Conservation (phyloP, 2,329 filamentous ascomycete species). For the Arthrobotrys entomopaga region DNA sequence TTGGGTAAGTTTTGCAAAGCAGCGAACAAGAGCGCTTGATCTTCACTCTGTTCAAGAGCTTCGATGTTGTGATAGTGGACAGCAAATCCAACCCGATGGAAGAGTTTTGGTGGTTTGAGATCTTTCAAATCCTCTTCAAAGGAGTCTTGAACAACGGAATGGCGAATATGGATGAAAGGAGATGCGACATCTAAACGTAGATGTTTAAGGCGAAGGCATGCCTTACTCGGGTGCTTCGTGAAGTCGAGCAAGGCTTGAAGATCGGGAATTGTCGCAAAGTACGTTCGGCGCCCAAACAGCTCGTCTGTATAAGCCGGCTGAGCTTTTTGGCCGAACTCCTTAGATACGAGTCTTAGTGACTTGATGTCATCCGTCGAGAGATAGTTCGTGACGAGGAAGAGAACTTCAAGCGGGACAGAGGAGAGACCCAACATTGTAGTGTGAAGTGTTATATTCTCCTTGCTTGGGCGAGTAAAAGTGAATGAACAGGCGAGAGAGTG, state of each 20-base stretch:
- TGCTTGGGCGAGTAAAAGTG: too few species aligned
- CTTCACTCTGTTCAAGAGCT: slow-evolving; percentile 42
- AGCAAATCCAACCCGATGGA: slow-evolving; percentile 25
- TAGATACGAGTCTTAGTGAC: slow-evolving; percentile 18
- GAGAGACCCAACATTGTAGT: slow-evolving; percentile 22
- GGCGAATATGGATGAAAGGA: slow-evolving; percentile 42
- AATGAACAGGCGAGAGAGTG: too few species aligned
- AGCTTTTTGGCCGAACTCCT: slow-evolving; percentile 30
- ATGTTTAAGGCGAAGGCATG: slow-evolving; percentile 41
- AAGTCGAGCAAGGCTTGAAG: slow-evolving; percentile 39
- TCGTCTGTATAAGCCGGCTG: slow-evolving; percentile 18
- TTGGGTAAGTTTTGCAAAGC: slow-evolving; percentile 46
- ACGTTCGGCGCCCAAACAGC: slow-evolving; percentile 31
- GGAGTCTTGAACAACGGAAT: slow-evolving; percentile 5
- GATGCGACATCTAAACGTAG: slow-evolving; percentile 36
- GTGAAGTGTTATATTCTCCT: too few species aligned
- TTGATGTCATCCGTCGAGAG: slow-evolving; percentile 35
- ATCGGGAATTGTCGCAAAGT: slow-evolving; percentile 47
- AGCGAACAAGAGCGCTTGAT: slow-evolving; percentile 42
- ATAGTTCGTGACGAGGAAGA: slow-evolving; percentile 39
- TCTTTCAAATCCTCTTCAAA: slow-evolving; percentile 12
- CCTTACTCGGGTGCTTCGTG: slow-evolving; percentile 37
- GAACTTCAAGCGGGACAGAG: slow-evolving; percentile 36
- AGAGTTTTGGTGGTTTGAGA: slow-evolving; percentile 36
- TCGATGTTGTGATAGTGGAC: slow-evolving; percentile 31